A percentile compares a stretch with the other conserved stretches of the same genome.
Evolutionary conservation across 441 rosid genomes (phyloP).

Genomic region (Pelargonium fulgidum): DNA sequence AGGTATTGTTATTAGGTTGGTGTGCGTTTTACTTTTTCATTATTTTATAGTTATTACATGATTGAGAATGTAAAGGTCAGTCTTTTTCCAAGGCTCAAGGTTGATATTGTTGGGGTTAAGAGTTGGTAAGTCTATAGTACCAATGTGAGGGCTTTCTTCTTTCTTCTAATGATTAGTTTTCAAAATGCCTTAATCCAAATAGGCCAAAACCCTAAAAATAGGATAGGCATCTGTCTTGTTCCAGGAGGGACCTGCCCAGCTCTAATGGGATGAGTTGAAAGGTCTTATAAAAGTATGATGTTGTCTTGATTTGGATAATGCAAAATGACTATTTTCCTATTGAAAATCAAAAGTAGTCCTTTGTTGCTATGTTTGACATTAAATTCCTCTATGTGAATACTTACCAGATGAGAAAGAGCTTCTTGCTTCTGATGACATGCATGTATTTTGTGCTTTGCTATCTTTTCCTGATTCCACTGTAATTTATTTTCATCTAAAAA

Average conservation of each 20-base stretch:
- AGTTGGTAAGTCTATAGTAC: no score
- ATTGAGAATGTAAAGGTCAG: no score
- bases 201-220: no score
- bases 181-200: not conserved
- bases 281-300: no score
- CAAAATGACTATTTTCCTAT: not conserved
- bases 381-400: no score
- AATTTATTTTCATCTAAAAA: not conserved
- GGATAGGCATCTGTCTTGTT: no score
- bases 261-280: no score
- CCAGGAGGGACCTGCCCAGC: no score
- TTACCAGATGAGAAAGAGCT: not conserved
- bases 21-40: no score
- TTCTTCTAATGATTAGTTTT: not conserved
- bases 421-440: not conserved
- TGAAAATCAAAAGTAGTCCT: not conserved
- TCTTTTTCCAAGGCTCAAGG: not conserved
- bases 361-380: not conserved
- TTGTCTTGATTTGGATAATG: not conserved
- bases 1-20: no score
- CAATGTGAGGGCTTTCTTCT: not conserved
- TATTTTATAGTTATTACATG: no score
- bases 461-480: constrained; percentile 4
- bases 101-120: not conserved
- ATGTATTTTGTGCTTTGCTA: constrained; percentile 3